Base-by-base conservation (phyloP, 805 yeast species). In the fission yeast (Schizosaccharomyces pombe) region DNA sequence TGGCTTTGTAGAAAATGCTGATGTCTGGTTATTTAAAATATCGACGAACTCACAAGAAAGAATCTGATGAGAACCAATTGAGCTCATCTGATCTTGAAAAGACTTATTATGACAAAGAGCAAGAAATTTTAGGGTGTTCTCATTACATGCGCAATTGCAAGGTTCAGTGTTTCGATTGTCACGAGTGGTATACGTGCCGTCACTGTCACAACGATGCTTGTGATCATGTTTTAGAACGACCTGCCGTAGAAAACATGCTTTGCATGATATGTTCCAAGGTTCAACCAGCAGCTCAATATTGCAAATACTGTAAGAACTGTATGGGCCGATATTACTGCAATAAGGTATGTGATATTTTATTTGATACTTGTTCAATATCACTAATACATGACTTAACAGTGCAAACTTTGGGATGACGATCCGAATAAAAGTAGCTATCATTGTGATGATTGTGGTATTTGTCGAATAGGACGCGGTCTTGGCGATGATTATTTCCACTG, bases 401-500 rank as follows among this genome's bases (percentile, higher is more conserved):
- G 97, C 68, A 80, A 77, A 57, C 71, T 87, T 28, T 89, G 82
- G 70, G 95, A 86, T 63, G 91, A 85, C 63, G 78, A 75, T 52
- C 70, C 76, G 6, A 68, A 72, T 47, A 85, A 85, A 62, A 82
- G 82, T 58, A 86, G 87, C 26, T 87, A 86, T 62, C 97, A 87
- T 64, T 87, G 97, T 65, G 84, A 79, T 60, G 82, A 80, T 60
- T 87, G 97, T 69, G 95, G 94, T 0, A 85, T 89, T 55, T 87
- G 97, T 64, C 74, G 96, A 12, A 70, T 89, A 8, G 97, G 97
- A 1, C 70, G 82, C 28, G 96, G 96, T 0, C 67, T 85, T 24
- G 91, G 85, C 16, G 80, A 82, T 59, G 96, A 87, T 65, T 86
- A 81, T 61, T 85, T 85, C 69, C 97, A 87, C 64, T 87, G 97